A percentile compares a stretch with the other conserved stretches of the same genome.
These are phyloP conservation scores for Phoma herbarum DNA, from an alignment of 2,329 filamentous ascomycete genomes.

Conservation along the genomic window DNA sequence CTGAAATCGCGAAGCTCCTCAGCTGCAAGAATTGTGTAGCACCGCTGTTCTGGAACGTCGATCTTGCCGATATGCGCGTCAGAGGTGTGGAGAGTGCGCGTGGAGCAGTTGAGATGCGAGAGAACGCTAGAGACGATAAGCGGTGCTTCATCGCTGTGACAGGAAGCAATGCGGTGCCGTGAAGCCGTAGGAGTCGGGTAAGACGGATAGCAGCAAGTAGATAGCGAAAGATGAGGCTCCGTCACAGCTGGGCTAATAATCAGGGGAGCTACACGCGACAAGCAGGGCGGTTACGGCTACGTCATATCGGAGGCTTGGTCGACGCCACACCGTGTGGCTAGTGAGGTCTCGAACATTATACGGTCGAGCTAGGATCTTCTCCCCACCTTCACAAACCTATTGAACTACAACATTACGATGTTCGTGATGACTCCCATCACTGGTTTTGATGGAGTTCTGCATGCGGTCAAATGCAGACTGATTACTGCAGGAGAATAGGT, in stretches of 20 bases:
- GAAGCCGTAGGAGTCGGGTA: constrained; percentile 24
- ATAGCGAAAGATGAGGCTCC: constrained; percentile 6
- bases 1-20: constrained; percentile 26
- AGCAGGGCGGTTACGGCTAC: constrained; percentile 26
- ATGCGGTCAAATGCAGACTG: not conserved
- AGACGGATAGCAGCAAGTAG: constrained; percentile 15
- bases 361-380: not conserved
- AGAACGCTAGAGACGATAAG: constrained; percentile 35
- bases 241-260: constrained; percentile 1
- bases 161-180: constrained; percentile 8
- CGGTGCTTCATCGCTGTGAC: constrained; percentile 43
- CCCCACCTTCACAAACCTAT: not conserved
- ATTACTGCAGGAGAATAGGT: not conserved
- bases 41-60: constrained; percentile 1
- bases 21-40: constrained; percentile 14
- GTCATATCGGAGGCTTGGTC: constrained; percentile 26
- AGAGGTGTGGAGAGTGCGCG: constrained; percentile 24
- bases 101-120: constrained; percentile 27
- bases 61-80: constrained; percentile 11
- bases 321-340: constrained; percentile 13
- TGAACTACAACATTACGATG: not conserved
- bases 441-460: not conserved
- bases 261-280: constrained; percentile 29
- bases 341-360: not conserved
- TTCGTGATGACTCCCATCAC: not conserved